Conservation (phyloP, 169 alveolate genomes). For the Plasmodium knowlesi region DNA sequence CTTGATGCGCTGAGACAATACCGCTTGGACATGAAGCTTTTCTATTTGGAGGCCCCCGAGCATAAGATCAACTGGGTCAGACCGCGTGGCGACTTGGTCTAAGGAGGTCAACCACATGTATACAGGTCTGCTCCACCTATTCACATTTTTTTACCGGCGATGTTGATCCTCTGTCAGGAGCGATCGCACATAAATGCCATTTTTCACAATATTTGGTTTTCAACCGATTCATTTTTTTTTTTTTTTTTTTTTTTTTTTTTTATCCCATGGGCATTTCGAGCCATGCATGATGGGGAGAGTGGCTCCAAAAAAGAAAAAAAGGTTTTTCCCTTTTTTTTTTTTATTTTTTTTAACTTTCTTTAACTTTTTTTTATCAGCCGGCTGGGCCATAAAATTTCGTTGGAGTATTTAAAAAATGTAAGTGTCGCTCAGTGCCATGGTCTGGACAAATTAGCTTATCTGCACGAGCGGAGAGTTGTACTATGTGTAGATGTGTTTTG, state of each 20-base stretch:
- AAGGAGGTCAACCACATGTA: background rate
- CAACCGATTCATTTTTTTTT: background rate
- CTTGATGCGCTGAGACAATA: slow-evolving; percentile 81
- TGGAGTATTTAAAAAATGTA: background rate
- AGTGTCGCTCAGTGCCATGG: background rate
- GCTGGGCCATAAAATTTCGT: background rate
- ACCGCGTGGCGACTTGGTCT: slow-evolving; percentile 90
- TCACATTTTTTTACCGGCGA: background rate
- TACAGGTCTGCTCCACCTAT: background rate
- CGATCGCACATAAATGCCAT: background rate
- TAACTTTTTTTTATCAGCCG: background rate
- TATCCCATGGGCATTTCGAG: no score
- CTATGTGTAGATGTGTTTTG: background rate
- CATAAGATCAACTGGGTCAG: slow-evolving; percentile 91
- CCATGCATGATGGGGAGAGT: no score
- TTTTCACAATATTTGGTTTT: no score
- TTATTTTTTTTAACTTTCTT: no score
- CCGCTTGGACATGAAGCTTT: slow-evolving; percentile 90
- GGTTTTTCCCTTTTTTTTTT: background rate
- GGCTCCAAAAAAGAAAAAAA: background rate
- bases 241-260: no score
- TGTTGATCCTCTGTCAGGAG: no score
- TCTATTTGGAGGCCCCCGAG: slow-evolving; percentile 92
- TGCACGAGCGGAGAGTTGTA: background rate
- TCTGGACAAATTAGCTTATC: background rate